These are phyloP conservation scores for Solanum arcanum DNA, from an alignment of 257 asterid genomes.

Conservation along the genomic window DNA sequence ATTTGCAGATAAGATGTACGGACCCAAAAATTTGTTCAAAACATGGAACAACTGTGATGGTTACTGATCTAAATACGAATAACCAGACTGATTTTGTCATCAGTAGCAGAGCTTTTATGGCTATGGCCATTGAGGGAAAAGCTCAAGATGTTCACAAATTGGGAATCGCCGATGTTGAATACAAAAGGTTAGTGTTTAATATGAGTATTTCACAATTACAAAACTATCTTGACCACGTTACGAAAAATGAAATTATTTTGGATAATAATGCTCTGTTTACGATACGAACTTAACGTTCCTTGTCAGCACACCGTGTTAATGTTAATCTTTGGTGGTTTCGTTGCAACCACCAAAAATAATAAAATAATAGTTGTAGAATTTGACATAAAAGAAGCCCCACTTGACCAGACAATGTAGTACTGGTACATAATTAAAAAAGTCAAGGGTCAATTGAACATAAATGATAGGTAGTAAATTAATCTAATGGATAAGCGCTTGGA, in stretches of 20 bases:
- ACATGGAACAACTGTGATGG: constrained; percentile 37
- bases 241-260: not conserved
- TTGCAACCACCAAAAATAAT: not conserved
- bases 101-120: constrained; percentile 56
- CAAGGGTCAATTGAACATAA: not conserved
- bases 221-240: no score
- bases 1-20: constrained; percentile 58
- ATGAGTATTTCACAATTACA: no score
- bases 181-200: constrained; percentile 32
- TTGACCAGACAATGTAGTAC: not conserved
- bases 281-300: not conserved
- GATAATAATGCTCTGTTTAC: not conserved
- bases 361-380: not conserved
- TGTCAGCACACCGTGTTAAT: not conserved
- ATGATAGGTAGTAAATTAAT: not conserved
- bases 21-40: constrained; percentile 30
- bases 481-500: not conserved
- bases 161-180: constrained; percentile 49
- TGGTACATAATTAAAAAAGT: not conserved
- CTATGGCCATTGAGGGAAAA: constrained; percentile 57
- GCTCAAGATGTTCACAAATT: constrained; percentile 32
- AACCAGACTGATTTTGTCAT: constrained; percentile 58
- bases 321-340: not conserved
- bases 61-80: constrained; percentile 34
- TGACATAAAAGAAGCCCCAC: not conserved